phyloP scores from a whole-genome alignment of 2,329 filamentous ascomycete species.

The Onygenales sp. region DNA sequence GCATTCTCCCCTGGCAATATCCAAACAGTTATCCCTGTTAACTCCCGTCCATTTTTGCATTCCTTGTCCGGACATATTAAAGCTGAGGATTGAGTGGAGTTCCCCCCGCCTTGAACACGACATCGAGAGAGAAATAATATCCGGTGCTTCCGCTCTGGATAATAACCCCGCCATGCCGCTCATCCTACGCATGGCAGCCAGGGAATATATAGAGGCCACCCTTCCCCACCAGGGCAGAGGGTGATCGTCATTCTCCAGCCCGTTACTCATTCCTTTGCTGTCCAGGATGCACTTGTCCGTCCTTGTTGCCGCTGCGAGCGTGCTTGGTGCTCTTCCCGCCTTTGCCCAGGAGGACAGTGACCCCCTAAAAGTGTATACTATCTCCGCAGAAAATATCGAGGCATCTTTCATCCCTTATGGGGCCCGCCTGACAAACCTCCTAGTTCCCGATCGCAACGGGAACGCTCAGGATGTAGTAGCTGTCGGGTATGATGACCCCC shows the following conservation, averaged over 20 bases:
- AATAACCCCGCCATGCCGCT: too few species aligned
- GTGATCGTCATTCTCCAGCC: neutral
- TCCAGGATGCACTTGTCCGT: neutral
- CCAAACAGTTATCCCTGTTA: too few species aligned
- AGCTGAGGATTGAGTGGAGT: too few species aligned
- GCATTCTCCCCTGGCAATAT: too few species aligned
- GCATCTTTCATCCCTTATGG: constrained; percentile 40
- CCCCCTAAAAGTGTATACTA: constrained; percentile 35
- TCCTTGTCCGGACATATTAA: too few species aligned
- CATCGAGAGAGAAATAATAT: too few species aligned
- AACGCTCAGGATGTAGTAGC: constrained; percentile 37
- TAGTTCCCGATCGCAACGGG: constrained; percentile 42
- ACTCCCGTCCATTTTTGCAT: too few species aligned
- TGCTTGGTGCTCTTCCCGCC: neutral
- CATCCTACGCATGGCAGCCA: too few species aligned
- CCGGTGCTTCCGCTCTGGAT: too few species aligned
- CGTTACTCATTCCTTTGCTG: neutral
- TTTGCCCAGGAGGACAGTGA: constrained; percentile 5
- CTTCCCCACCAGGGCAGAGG: neutral
- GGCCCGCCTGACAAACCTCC: constrained; percentile 36
- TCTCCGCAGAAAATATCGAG: constrained; percentile 38
- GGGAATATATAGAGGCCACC: too few species aligned
- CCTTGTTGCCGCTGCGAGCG: neutral
- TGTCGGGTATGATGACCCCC: constrained; percentile 41
- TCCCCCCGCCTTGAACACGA: too few species aligned